phyloP scores from a whole-genome alignment of 257 asterid genomes.

The Nicotiana benthamiana region DNA sequence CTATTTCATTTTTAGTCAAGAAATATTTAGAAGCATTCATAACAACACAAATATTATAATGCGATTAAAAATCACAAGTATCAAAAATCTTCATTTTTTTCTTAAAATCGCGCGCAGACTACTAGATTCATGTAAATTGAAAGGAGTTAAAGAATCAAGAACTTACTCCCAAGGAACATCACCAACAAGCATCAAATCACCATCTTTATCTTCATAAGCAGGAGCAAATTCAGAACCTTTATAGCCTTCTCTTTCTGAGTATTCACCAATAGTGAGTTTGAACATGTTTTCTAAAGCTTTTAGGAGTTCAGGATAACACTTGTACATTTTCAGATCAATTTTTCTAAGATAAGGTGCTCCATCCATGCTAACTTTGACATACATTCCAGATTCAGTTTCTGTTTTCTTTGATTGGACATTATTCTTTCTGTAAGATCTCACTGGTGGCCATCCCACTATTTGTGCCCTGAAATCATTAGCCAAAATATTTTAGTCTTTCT shows the following conservation, averaged over 20 bases:
- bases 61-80: too few relatives aligned
- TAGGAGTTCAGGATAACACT: slow-evolving; percentile 36
- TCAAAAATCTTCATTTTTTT: too few relatives aligned
- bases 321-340: slow-evolving; percentile 51
- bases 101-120: too few relatives aligned
- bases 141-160: neutral
- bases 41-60: too few relatives aligned
- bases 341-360: slow-evolving; percentile 69
- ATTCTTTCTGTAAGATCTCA: slow-evolving; percentile 53
- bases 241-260: slow-evolving; percentile 58
- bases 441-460: slow-evolving; percentile 92
- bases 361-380: slow-evolving; percentile 66
- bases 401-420: slow-evolving; percentile 35
- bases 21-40: too few relatives aligned
- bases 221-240: slow-evolving; percentile 56
- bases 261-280: slow-evolving; percentile 49
- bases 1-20: too few relatives aligned
- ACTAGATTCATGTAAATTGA: too few relatives aligned
- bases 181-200: slow-evolving; percentile 68
- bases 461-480: slow-evolving; percentile 42
- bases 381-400: slow-evolving; percentile 43
- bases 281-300: slow-evolving; percentile 57
- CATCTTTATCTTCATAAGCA: slow-evolving; percentile 67
- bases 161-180: slow-evolving; percentile 72
- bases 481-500: neutral